Percentiles rank a stretch among this genome's conserved stretches.
These are phyloP conservation scores for Pouteria glomerata DNA, from an alignment of 148 eudicot species.

Conservation along the genomic window DNA sequence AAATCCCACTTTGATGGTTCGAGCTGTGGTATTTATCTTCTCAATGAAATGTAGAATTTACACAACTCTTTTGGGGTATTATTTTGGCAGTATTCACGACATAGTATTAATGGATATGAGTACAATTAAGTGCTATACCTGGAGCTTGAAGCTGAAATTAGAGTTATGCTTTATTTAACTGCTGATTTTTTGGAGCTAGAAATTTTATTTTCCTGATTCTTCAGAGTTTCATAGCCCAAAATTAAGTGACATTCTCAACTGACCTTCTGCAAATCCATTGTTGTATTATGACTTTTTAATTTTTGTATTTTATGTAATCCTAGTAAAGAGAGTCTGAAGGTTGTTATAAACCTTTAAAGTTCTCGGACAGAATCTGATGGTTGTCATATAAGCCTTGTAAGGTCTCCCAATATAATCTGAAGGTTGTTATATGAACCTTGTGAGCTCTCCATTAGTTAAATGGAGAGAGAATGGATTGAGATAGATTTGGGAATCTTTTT, in stretches of 20 bases:
- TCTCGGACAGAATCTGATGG: too few species aligned
- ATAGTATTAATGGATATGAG: background rate
- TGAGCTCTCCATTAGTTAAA: background rate
- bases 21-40: background rate
- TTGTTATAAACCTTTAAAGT: too few species aligned
- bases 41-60: background rate
- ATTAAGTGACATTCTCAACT: background rate
- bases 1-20: conserved; percentile 4
- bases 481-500: background rate
- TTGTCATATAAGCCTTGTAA: too few species aligned
- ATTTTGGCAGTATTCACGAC: background rate
- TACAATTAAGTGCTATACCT: background rate
- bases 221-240: background rate
- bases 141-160: background rate
- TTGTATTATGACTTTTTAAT: background rate
- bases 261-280: background rate
- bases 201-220: background rate
- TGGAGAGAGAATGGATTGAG: background rate
- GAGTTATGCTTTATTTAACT: background rate
- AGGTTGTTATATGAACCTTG: background rate
- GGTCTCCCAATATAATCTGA: too few species aligned
- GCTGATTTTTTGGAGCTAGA: background rate
- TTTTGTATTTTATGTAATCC: background rate
- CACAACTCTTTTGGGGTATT: background rate
- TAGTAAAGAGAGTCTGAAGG: too few species aligned